phyloP scores from a whole-genome alignment of 345 rosid species.

The Brassica carinata region DNA sequence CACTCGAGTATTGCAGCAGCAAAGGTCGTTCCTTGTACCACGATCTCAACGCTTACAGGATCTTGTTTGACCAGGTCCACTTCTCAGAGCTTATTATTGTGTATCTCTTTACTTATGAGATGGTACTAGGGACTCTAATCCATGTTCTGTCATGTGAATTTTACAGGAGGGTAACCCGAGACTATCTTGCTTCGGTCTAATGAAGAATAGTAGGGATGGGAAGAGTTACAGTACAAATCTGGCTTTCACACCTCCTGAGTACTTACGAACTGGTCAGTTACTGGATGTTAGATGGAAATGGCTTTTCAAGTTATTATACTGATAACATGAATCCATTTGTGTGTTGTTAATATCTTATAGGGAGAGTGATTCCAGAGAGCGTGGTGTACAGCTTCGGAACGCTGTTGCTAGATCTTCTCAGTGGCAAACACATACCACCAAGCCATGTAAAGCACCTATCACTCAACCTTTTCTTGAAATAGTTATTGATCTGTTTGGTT shows the following conservation, averaged over 20 bases:
- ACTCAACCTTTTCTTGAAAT: neutral
- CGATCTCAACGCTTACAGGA: conserved; percentile 82
- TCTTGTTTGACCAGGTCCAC: conserved; percentile 75
- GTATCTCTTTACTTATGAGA: neutral
- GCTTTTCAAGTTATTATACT: conserved; percentile 11
- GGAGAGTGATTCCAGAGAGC: conserved; percentile 82
- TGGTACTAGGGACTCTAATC: neutral
- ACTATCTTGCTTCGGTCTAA: conserved; percentile 83
- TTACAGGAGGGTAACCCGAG: conserved; percentile 78
- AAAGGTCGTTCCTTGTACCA: conserved; percentile 83
- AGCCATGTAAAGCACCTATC: conserved; percentile 58
- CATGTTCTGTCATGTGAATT: too few relatives aligned
- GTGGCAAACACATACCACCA: conserved; percentile 94
- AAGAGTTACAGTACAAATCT: conserved; percentile 89
- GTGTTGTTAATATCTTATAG: conserved; percentile 42
- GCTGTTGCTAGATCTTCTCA: conserved; percentile 79
- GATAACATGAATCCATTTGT: neutral
- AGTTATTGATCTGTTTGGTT: conserved; percentile 7
- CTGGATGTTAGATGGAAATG: conserved; percentile 17
- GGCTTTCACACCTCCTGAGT: conserved; percentile 93
- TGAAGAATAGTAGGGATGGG: conserved; percentile 94
- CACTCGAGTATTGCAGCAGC: conserved; percentile 74
- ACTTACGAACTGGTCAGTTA: conserved; percentile 73
- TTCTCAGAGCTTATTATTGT: neutral
- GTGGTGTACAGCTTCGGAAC: conserved; percentile 90